phyloP scores from a whole-genome alignment of 164 flowering plant genomes.

The Vitis rupestris region DNA sequence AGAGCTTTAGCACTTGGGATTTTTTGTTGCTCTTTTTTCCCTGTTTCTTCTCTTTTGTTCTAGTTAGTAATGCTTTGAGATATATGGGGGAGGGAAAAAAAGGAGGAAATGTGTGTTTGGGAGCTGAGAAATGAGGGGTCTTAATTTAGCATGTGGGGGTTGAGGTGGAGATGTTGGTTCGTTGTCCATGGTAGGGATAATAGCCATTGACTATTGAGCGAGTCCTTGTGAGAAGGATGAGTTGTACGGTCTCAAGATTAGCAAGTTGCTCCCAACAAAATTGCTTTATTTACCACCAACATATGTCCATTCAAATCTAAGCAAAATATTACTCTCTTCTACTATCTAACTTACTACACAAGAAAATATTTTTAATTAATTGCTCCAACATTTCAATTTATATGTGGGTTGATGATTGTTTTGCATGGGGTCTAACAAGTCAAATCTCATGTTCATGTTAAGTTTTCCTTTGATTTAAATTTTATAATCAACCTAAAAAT shows the following conservation, averaged over 20 bases:
- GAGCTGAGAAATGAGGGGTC: conserved; percentile 4
- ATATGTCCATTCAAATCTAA: no score
- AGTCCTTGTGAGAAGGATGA: conserved; percentile 28
- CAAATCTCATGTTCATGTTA: no score
- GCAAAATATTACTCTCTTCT: no score
- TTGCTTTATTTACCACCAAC: no score
- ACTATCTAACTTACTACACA: no score
- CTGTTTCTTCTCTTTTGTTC: neutral
- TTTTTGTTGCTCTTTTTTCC: neutral
- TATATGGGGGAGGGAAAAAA: neutral
- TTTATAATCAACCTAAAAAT: no score
- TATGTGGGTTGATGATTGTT: no score
- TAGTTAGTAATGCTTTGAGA: neutral
- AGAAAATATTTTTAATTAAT: no score
- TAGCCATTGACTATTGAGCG: conserved; percentile 39
- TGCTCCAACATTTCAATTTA: no score
- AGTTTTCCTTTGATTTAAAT: no score
- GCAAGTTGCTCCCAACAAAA: neutral
- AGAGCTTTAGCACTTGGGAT: no score
- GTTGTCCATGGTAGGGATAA: conserved; percentile 12
- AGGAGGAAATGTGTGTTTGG: neutral
- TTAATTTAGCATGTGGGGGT: conserved; percentile 16
- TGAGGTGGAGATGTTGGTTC: conserved; percentile 30
- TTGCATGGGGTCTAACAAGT: no score
- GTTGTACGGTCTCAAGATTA: conserved; percentile 10